Percentiles rank a stretch among this genome's conserved stretches.
phyloP scores from a whole-genome alignment of 1,284 basidiomycete species.

The Neonothopanus nambi region DNA sequence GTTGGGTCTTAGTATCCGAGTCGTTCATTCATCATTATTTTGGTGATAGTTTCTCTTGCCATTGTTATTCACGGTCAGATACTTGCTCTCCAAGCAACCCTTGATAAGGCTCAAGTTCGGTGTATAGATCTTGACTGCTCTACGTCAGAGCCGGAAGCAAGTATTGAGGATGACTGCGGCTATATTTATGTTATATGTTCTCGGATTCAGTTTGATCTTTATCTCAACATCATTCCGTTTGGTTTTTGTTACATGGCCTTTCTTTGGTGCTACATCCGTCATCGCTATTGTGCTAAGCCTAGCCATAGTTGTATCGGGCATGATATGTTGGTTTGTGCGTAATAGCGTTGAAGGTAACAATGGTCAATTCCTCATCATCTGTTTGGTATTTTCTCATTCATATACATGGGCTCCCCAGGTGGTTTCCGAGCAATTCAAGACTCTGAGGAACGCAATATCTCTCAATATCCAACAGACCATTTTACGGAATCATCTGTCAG shows the following conservation, averaged over 20 bases:
- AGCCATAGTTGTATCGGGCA: background rate
- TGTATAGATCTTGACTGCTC: background rate
- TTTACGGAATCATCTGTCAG: no score
- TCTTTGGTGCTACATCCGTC: background rate
- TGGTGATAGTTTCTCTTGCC: background rate
- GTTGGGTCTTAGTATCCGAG: background rate
- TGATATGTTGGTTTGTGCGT: no score
- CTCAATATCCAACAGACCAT: no score
- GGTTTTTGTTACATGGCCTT: slow-evolving; percentile 1
- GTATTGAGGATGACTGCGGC: background rate
- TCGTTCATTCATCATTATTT: background rate
- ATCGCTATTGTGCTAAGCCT: background rate
- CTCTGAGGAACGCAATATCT: no score
- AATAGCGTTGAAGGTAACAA: no score
- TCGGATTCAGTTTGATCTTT: background rate
- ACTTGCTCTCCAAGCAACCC: no score
- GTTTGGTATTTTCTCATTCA: no score
- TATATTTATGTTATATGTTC: background rate
- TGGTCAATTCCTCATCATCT: no score
- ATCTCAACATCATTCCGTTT: background rate
- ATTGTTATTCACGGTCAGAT: background rate
- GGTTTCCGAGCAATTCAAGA: no score
- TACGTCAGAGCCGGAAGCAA: background rate
- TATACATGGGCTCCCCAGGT: no score
- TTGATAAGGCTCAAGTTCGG: background rate